These are phyloP conservation scores for Leishmania tarentolae DNA, from an alignment of 208 protist genomes.

Conservation along the genomic window DNA sequence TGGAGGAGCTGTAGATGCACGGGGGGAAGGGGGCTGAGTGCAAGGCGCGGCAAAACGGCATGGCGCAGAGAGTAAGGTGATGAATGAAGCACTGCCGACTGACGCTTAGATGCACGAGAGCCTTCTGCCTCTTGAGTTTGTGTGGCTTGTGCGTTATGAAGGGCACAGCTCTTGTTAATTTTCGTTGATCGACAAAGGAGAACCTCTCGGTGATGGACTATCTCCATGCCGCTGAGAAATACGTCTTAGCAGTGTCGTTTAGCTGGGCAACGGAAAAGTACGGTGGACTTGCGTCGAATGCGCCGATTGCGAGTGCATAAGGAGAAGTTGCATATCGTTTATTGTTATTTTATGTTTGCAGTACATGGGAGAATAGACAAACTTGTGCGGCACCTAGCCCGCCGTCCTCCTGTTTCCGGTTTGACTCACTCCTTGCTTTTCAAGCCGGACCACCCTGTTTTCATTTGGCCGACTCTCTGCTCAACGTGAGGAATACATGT, in stretches of 20 bases:
- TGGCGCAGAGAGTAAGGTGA: neutral
- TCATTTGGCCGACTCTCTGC: no score
- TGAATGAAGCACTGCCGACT: neutral
- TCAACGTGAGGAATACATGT: neutral
- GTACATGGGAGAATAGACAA: neutral
- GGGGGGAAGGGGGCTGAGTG: neutral
- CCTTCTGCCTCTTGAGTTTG: neutral
- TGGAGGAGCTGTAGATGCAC: slow-evolving; percentile 31
- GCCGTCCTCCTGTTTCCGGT: neutral
- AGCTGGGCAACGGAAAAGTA: neutral
- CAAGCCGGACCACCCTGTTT: neutral
- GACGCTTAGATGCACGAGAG: neutral
- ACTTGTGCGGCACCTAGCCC: neutral
- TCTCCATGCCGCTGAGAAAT: neutral
- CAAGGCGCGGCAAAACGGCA: neutral
- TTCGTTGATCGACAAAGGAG: neutral
- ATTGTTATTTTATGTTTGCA: no score
- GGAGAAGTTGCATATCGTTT: neutral
- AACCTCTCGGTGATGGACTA: neutral
- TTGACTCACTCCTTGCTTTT: neutral
- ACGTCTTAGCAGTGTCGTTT: neutral
- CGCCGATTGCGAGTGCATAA: neutral
- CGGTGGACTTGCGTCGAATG: no score
- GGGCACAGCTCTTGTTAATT: neutral
- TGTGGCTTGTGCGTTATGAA: neutral